A percentile compares a stretch with the other conserved stretches of the same genome.
Evolutionary conservation across 495 filamentous ascomycete species (phyloP).

Genomic region (Tuber indicum): DNA sequence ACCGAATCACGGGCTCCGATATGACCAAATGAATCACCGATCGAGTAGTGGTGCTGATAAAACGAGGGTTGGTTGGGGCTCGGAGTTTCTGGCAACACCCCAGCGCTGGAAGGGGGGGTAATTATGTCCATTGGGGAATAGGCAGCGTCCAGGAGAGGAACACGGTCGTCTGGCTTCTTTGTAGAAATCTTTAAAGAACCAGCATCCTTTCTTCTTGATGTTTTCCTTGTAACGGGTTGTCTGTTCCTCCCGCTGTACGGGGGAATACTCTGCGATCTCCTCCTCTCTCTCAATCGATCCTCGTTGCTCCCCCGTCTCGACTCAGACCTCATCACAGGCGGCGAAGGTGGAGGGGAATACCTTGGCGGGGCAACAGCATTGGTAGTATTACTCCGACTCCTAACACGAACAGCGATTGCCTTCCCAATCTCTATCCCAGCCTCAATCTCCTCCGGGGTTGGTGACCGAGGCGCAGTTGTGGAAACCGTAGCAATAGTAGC

Average conservation of each 20-base stretch:
- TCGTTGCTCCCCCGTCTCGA: constrained; percentile 9
- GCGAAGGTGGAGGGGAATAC: constrained; percentile 23
- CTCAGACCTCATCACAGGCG: constrained; percentile 18
- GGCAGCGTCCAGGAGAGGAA: constrained; percentile 20
- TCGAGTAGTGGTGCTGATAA: constrained; percentile 6
- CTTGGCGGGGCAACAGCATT: background rate
- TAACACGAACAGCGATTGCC: constrained; percentile 27
- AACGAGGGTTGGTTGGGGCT: constrained; percentile 16
- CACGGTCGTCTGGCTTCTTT: constrained; percentile 15
- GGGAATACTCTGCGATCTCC: constrained; percentile 14
- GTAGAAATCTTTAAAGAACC: background rate
- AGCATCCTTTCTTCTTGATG: constrained; percentile 18
- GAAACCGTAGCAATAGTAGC: constrained; percentile 13
- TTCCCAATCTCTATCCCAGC: constrained; percentile 33
- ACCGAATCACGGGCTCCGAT: constrained; percentile 4
- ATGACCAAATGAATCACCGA: background rate
- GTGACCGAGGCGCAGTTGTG: constrained; percentile 23
- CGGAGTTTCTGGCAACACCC: constrained; percentile 12
- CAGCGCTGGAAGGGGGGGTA: constrained; percentile 31
- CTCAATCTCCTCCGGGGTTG: constrained; percentile 30
- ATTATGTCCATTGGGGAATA: constrained; percentile 24
- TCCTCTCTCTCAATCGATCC: background rate
- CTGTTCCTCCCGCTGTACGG: background rate
- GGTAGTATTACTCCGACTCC: constrained; percentile 22
- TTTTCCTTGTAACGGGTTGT: constrained; percentile 11